Base-by-base conservation (phyloP, 495 filamentous ascomycete species). In the Cercophora scortea region DNA sequence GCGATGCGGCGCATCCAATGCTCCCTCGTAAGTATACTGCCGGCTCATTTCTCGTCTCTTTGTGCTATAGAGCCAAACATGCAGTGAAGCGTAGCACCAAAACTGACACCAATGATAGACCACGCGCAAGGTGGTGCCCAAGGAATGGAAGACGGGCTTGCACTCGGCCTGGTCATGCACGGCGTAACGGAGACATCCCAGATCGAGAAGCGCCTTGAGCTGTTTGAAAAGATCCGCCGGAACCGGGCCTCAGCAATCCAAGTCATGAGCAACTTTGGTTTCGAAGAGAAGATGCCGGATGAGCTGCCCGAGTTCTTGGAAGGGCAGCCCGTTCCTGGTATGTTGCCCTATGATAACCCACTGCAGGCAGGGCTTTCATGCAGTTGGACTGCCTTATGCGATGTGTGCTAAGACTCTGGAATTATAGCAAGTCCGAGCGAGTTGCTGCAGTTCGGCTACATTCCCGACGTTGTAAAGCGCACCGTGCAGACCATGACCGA, bases 201-300 rank as follows among this genome's bases (percentile, higher is more conserved):
- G 18, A 64, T 84, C 13, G 59, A 61, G 0, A 46, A 56, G 0
- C 69, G 79, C 0, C 54, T 84, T 6, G 57, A 62, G 32, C 42
- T 82, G 3, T 86, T 81, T 56, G 70, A 84, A 47, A 57, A 69
- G 10, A 64, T 73, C 32, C 65, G 81, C 3, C 62, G 79, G 4
- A 70, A 71, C 36, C 69, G 81, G 19, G 77, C 76, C 8, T 73
- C 73, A 7, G 69, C 58, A 3, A 76, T 84, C 12, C 79, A 83
- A 48, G 59, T 75, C 34, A 75, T 79, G 62, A 62, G 56, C 36
- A 66, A 64, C 35, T 56, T 53, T 0, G 63, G 63, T 1, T 56
- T 60, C 13, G 61, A 64, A 34, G 56, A 64, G 32, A n/a, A 51
- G 35, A 47, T 53, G 0, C 49, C 42, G 0, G 32, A 33, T 1